phyloP scores from a whole-genome alignment of 2,329 filamentous ascomycete genomes.

The Leptographium galeiforme region DNA sequence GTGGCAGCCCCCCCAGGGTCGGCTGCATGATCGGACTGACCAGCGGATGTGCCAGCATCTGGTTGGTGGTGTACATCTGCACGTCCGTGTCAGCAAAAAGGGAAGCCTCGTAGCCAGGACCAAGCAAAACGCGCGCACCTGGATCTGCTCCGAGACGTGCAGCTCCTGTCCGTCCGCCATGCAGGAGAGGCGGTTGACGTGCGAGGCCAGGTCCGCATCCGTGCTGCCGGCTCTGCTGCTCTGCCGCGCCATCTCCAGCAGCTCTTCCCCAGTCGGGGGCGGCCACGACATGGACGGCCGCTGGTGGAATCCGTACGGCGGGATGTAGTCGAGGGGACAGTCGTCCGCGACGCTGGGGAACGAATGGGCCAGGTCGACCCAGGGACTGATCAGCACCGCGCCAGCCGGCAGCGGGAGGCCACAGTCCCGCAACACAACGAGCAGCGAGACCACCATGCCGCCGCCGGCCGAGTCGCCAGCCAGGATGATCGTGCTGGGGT shows the following conservation, averaged over 20 bases:
- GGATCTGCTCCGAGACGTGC: constrained; percentile 80
- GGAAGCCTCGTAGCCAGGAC: neutral
- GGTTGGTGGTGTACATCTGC: constrained; percentile 63
- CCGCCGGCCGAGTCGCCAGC: constrained; percentile 90
- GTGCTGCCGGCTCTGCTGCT: constrained; percentile 24
- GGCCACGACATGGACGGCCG: constrained; percentile 87
- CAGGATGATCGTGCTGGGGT: constrained; percentile 70
- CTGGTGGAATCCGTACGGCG: constrained; percentile 75
- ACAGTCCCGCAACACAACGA: constrained; percentile 72
- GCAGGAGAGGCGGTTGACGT: constrained; percentile 11
- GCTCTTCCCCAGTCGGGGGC: constrained; percentile 69
- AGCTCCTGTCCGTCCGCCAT: constrained; percentile 46
- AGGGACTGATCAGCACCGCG: constrained; percentile 81
- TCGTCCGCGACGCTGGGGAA: constrained; percentile 77
- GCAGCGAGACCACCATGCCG: constrained; percentile 71
- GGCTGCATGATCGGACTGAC: constrained; percentile 84
- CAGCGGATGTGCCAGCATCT: constrained; percentile 70
- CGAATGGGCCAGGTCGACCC: constrained; percentile 91
- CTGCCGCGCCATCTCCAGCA: constrained; percentile 38
- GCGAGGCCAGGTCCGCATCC: neutral
- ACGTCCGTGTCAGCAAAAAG: neutral
- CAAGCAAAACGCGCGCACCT: constrained; percentile 35
- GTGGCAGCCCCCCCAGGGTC: constrained; percentile 78
- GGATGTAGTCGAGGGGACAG: constrained; percentile 74
- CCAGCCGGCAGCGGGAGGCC: constrained; percentile 77